Evolutionary conservation across 2,329 filamentous ascomycete genomes (phyloP).

Genomic region (Calonectria leucothoes): DNA sequence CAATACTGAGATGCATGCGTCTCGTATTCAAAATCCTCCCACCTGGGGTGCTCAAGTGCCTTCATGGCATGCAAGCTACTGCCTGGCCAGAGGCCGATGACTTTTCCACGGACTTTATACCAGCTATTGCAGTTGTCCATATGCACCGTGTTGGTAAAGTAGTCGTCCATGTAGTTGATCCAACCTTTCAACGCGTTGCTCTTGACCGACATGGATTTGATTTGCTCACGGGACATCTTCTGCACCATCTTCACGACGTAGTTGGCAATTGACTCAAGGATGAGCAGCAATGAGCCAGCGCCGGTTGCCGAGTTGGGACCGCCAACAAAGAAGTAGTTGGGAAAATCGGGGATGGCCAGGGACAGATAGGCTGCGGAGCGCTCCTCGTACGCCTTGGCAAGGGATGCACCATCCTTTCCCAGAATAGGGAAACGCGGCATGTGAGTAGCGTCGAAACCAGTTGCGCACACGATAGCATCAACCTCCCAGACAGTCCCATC

Average conservation of each 20-base stretch:
- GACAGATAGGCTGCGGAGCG: not conserved
- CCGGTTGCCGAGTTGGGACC: not conserved
- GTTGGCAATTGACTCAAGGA: not conserved
- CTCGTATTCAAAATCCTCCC: not conserved
- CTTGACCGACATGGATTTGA: not conserved
- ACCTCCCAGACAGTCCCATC: not conserved
- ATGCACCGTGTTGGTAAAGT: not conserved
- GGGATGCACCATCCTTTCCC: not conserved
- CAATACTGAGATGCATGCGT: not conserved
- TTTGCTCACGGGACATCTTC: not conserved
- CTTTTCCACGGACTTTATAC: not conserved
- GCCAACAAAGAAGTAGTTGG: not conserved
- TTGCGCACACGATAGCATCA: not conserved
- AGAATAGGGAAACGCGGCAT: not conserved
- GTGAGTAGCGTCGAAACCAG: not conserved
- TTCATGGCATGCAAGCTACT: not conserved
- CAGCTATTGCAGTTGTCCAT: not conserved
- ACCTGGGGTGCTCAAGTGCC: not conserved
- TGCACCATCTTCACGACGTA: not conserved
- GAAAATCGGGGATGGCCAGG: not conserved
- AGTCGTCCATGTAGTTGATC: not conserved
- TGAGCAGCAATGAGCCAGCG: not conserved
- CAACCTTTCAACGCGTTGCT: not conserved
- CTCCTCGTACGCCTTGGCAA: not conserved
- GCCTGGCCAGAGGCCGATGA: not conserved